Conservation (phyloP, 495 filamentous ascomycete species). For the Penicillium mononematosum region DNA sequence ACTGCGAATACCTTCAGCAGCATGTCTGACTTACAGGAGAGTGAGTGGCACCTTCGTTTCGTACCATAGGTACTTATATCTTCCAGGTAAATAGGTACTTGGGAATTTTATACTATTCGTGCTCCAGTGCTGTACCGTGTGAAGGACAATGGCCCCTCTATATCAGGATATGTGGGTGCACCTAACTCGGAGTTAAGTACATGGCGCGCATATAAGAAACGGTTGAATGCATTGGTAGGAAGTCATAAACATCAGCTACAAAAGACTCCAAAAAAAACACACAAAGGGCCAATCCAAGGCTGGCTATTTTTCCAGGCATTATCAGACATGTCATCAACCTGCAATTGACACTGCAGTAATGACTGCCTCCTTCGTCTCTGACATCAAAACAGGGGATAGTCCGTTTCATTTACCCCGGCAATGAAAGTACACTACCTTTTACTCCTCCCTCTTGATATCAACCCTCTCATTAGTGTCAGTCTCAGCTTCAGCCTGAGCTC, state of each 20-base stretch:
- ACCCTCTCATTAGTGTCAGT: not conserved
- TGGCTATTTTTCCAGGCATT: too few species aligned
- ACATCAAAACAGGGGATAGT: not conserved
- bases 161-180: too few species aligned
- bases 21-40: not conserved
- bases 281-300: not conserved
- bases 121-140: not conserved
- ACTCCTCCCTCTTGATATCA: not conserved
- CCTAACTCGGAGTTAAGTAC: too few species aligned
- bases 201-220: too few species aligned
- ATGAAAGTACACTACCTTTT: not conserved
- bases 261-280: not conserved
- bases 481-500: not conserved
- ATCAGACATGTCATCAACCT: not conserved
- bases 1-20: not conserved
- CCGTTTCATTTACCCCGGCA: not conserved
- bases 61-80: not conserved
- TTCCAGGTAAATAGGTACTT: not conserved
- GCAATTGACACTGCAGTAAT: not conserved
- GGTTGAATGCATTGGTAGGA: not conserved
- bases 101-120: not conserved
- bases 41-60: not conserved
- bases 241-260: not conserved
- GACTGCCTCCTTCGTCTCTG: not conserved
- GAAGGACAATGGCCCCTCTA: not conserved